A percentile compares a stretch with the other conserved stretches of the same genome.
phyloP scores from a whole-genome alignment of 148 eudicot genomes.

The Salicornia ramosissima region DNA sequence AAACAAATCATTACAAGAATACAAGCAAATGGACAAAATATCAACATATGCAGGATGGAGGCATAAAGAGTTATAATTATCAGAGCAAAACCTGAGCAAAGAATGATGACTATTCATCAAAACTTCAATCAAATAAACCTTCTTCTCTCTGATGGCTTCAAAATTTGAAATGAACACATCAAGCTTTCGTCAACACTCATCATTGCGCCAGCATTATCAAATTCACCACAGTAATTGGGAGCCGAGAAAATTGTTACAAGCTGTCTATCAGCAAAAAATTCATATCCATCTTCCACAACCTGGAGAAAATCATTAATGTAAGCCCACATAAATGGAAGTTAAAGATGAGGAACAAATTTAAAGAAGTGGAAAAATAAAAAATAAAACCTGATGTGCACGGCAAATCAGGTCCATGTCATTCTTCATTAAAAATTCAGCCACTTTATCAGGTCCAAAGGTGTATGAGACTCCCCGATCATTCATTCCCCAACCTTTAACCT shows the following conservation, averaged over 20 bases:
- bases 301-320: slow-evolving; percentile 20
- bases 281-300: slow-evolving; percentile 81
- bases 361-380: slow-evolving; percentile 10
- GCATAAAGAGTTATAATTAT: not conserved
- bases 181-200: slow-evolving; percentile 78
- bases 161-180: slow-evolving; percentile 73
- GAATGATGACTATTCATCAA: slow-evolving; percentile 23
- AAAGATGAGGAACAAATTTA: not conserved
- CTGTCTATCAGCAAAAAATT: slow-evolving; percentile 69
- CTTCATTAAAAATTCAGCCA: slow-evolving; percentile 59
- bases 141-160: slow-evolving; percentile 59
- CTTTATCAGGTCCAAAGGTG: slow-evolving; percentile 71
- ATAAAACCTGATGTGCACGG: slow-evolving; percentile 72
- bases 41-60: not conserved
- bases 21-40: not conserved
- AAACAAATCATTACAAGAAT: slow-evolving; percentile 2
- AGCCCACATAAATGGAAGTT: not conserved
- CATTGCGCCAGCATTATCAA: slow-evolving; percentile 77
- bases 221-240: slow-evolving; percentile 71
- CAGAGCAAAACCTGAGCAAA: slow-evolving; percentile 26
- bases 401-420: slow-evolving; percentile 74
- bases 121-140: slow-evolving; percentile 38
- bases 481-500: slow-evolving; percentile 69
- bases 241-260: slow-evolving; percentile 72
- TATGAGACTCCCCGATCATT: slow-evolving; percentile 73